phyloP scores from a whole-genome alignment of 2,329 filamentous ascomycete species.

The Cladosporium cucumerinum region DNA sequence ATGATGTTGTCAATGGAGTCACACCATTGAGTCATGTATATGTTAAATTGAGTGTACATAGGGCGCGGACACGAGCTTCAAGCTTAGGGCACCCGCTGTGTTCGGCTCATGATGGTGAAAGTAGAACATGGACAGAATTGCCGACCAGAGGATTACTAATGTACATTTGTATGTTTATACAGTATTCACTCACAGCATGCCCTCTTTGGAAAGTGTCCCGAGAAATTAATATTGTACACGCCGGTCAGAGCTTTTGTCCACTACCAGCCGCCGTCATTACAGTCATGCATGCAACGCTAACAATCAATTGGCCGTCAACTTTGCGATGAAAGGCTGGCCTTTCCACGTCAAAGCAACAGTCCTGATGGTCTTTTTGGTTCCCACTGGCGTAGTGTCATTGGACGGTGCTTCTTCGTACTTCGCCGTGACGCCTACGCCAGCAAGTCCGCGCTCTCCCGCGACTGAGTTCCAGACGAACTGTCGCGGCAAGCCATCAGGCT shows the following conservation, averaged over 20 bases:
- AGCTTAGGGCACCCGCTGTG: background rate
- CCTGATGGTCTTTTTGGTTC: constrained; percentile 2
- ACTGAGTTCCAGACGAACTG: constrained; percentile 72
- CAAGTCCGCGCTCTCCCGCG: constrained; percentile 61
- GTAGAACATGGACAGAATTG: background rate
- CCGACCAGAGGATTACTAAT: background rate
- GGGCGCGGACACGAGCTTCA: constrained; percentile 3
- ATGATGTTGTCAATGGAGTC: background rate
- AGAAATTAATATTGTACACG: background rate
- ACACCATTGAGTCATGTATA: constrained; percentile 5
- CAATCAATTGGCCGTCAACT: background rate
- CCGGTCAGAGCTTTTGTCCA: background rate
- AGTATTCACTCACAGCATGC: background rate
- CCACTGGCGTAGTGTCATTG: background rate
- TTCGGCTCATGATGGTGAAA: background rate
- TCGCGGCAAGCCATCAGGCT: constrained; percentile 54
- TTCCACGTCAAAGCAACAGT: constrained; percentile 31
- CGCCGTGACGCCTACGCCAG: constrained; percentile 43
- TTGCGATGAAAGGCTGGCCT: constrained; percentile 23
- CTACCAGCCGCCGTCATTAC: background rate
- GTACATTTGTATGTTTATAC: background rate
- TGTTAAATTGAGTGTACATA: background rate
- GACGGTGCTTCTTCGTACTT: constrained; percentile 18
- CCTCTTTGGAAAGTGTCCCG: background rate
- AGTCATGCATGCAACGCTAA: background rate